A percentile compares a stretch with the other conserved stretches of the same genome.
Conservation (phyloP, 1,139 yeast species). For the Keqinozyma sinolaborantium region DNA sequence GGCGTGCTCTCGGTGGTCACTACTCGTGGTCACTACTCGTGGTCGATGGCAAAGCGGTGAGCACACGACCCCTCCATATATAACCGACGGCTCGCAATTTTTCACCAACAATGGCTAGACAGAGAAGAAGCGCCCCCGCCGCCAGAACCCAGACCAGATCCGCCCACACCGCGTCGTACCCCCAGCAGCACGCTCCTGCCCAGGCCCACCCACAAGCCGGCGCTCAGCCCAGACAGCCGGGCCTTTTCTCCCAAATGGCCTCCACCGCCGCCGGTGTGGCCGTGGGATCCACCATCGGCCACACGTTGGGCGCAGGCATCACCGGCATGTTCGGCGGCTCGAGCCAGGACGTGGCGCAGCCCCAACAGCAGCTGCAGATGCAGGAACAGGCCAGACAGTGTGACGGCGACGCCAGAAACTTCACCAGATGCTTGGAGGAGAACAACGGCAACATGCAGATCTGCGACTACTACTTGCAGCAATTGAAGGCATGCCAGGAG, state of each 20-base stretch:
- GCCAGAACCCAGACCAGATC: slow-evolving; percentile 65
- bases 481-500: slow-evolving; percentile 95
- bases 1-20: too few relatives aligned
- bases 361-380: slow-evolving; percentile 29
- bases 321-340: slow-evolving; percentile 86
- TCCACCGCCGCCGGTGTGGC: slow-evolving; percentile 99
- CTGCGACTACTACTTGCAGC: slow-evolving; percentile 95
- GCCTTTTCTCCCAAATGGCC: slow-evolving; percentile 95
- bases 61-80: neutral
- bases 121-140: slow-evolving; percentile 63
- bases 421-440: slow-evolving; percentile 92
- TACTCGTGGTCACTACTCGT: too few relatives aligned
- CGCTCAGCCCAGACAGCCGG: slow-evolving; percentile 55
- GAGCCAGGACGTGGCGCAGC: slow-evolving; percentile 36
- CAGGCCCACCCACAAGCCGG: slow-evolving; percentile 19
- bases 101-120: slow-evolving; percentile 46
- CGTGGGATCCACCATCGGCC: slow-evolving; percentile 96
- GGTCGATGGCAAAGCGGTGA: too few relatives aligned
- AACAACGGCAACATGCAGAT: slow-evolving; percentile 94
- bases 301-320: slow-evolving; percentile 92
- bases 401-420: slow-evolving; percentile 90
- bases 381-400: slow-evolving; percentile 62
- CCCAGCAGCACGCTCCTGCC: slow-evolving; percentile 20
- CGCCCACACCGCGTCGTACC: slow-evolving; percentile 74
- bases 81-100: slow-evolving; percentile 10